Percentiles rank a stretch among this genome's conserved stretches.
Conservation (phyloP, 1,139 yeast genomes). For the Arxiozyma heterogenica region DNA sequence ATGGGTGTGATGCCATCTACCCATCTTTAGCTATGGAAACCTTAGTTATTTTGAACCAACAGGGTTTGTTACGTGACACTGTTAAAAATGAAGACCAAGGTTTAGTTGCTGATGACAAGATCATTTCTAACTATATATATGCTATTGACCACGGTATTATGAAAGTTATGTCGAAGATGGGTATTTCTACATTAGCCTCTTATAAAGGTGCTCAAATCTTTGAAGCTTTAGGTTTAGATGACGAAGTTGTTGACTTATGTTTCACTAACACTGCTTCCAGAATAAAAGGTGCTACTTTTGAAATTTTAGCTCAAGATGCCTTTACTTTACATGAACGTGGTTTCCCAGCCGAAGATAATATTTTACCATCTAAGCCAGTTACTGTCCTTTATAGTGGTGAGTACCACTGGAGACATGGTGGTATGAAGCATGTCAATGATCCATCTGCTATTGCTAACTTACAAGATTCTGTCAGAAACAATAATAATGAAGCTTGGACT, state of each 20-base stretch:
- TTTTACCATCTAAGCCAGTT: slow-evolving; percentile 43
- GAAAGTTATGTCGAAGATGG: slow-evolving; percentile 99
- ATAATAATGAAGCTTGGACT: slow-evolving; percentile 86
- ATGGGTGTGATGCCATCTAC: slow-evolving; percentile 94
- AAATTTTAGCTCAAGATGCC: slow-evolving; percentile 93
- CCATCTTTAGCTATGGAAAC: slow-evolving; percentile 93
- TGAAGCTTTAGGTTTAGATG: slow-evolving; percentile 93
- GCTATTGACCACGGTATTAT: slow-evolving; percentile 85
- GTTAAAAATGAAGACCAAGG: slow-evolving; percentile 37
- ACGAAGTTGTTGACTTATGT: slow-evolving; percentile 89
- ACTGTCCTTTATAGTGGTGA: slow-evolving; percentile 94
- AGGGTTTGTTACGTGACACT: slow-evolving; percentile 59
- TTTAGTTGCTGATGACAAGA: slow-evolving; percentile 34
- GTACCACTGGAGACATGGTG: slow-evolving; percentile 98
- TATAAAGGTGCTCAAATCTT: slow-evolving; percentile 98
- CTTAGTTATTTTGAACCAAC: slow-evolving; percentile 71
- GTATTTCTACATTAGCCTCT: slow-evolving; percentile 93
- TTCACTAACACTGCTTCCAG: slow-evolving; percentile 97
- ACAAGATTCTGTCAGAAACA: slow-evolving; percentile 95
- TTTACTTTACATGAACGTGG: slow-evolving; percentile 90
- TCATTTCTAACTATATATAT: slow-evolving; percentile 56
- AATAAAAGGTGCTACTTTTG: slow-evolving; percentile 91
- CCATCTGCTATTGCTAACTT: slow-evolving; percentile 91
- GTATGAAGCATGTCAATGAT: slow-evolving; percentile 88
- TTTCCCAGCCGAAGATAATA: slow-evolving; percentile 65